A percentile compares a stretch with the other conserved stretches of the same genome.
Evolutionary conservation across 1,139 yeast genomes (phyloP).

Genomic region (Geotrichum macrosporum): DNA sequence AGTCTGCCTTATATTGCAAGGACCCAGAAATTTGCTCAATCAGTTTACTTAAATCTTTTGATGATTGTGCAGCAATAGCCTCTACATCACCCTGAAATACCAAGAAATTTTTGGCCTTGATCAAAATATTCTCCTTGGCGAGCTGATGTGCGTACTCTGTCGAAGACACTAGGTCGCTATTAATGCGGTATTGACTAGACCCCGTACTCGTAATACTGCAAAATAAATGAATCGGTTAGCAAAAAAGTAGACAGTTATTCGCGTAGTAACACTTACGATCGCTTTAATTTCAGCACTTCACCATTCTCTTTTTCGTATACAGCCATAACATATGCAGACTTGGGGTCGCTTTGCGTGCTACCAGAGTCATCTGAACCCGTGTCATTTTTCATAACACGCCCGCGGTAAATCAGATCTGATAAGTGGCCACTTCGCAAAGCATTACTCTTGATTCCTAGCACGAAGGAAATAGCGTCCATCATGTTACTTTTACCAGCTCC

Average conservation of each 20-base stretch:
- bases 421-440: conserved; percentile 73
- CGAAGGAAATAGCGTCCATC: conserved; percentile 98
- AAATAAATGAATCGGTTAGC: no score
- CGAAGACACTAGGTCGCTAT: conserved; percentile 59
- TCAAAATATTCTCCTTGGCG: conserved; percentile 76
- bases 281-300: conserved; percentile 27
- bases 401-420: conserved; percentile 77
- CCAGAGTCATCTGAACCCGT: conserved; percentile 29
- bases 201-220: conserved; percentile 42
- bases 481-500: conserved; percentile 96
- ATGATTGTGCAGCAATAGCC: conserved; percentile 82
- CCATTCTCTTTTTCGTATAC: conserved; percentile 61
- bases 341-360: conserved; percentile 44
- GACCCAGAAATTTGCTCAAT: conserved; percentile 87
- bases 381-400: conserved; percentile 42
- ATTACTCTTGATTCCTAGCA: conserved; percentile 74
- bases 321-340: conserved; percentile 75
- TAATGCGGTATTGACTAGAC: conserved; percentile 63
- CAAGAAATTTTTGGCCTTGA: conserved; percentile 84
- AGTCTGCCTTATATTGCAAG: conserved; percentile 59
- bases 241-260: no score
- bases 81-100: conserved; percentile 98
- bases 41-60: conserved; percentile 65
- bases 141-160: conserved; percentile 61
- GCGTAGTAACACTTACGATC: conserved; percentile 33